These are phyloP conservation scores for Clarireedia monteithiana DNA, from an alignment of 2,329 filamentous ascomycete genomes.

Conservation along the genomic window DNA sequence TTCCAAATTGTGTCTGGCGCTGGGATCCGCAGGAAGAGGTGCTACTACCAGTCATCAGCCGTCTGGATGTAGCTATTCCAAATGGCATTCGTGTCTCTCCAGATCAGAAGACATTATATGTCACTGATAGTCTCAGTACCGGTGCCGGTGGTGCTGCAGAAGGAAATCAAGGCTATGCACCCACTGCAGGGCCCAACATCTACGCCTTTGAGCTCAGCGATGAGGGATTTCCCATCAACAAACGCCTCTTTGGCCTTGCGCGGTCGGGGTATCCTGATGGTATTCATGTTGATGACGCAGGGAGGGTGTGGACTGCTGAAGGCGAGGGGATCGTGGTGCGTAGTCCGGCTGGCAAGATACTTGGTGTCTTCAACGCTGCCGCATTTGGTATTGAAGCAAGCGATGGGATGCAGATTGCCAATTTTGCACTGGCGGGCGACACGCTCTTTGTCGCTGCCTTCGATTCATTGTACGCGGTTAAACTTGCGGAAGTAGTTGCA, in stretches of 20 bases:
- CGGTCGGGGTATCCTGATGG: slow-evolving; percentile 2
- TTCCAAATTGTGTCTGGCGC: slow-evolving; percentile 3
- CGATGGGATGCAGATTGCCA: not conserved
- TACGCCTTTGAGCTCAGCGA: not conserved
- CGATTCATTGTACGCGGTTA: not conserved
- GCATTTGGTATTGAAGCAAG: not conserved
- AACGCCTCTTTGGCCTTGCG: not conserved
- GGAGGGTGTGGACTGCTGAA: slow-evolving; percentile 3
- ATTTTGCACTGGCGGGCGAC: slow-evolving; percentile 4
- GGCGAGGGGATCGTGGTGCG: not conserved
- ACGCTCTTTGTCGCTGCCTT: not conserved
- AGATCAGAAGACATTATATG: not conserved
- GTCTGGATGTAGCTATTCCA: not conserved
- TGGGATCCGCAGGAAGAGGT: not conserved
- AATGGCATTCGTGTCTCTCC: not conserved
- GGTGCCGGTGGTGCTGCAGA: not conserved
- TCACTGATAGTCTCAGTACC: not conserved
- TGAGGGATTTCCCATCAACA: not conserved
- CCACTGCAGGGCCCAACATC: not conserved
- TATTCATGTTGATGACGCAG: slow-evolving; percentile 1
- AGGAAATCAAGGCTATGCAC: not conserved
- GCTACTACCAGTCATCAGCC: not conserved
- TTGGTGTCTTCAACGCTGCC: slow-evolving; percentile 1
- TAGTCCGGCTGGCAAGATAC: not conserved
- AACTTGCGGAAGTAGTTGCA: not conserved